A percentile compares a stretch with the other conserved stretches of the same genome.
These are phyloP conservation scores for Rossbeevera mucosa DNA, from an alignment of 768 basidiomycete species.

Conservation along the genomic window DNA sequence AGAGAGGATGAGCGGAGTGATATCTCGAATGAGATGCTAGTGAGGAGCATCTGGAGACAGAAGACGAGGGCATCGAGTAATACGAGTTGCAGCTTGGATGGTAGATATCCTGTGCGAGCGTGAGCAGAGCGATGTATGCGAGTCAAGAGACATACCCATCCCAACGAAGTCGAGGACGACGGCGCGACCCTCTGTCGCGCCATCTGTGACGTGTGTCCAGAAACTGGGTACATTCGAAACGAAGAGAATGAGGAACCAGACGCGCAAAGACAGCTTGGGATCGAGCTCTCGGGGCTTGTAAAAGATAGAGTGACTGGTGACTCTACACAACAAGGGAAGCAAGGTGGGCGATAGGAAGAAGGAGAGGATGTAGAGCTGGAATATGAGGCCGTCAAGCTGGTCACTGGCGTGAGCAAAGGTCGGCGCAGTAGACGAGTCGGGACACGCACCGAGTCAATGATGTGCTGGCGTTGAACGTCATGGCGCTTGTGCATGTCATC, in stretches of 20 bases:
- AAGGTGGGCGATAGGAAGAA: conserved; percentile 74
- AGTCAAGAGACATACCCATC: conserved; percentile 47
- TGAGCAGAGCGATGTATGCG: conserved; percentile 8
- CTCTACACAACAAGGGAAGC: conserved; percentile 36
- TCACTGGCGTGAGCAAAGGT: conserved; percentile 10
- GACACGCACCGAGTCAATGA: conserved; percentile 57
- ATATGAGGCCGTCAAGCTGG: conserved; percentile 66
- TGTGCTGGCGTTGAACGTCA: conserved; percentile 66
- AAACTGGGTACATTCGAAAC: conserved; percentile 55
- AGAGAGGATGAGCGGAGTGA: conserved; percentile 37
- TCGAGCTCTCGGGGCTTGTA: conserved; percentile 65
- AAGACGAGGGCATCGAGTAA: conserved; percentile 66
- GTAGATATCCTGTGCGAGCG: conserved; percentile 42
- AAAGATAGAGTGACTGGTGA: conserved; percentile 61
- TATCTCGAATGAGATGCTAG: conserved; percentile 64
- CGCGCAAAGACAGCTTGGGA: conserved; percentile 58
- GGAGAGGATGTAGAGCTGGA: conserved; percentile 70
- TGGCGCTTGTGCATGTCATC: conserved; percentile 56
- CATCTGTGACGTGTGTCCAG: conserved; percentile 55
- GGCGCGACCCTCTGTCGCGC: conserved; percentile 52
- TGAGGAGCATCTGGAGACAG: conserved; percentile 59
- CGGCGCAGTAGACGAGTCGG: neutral
- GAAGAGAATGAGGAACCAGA: conserved; percentile 58
- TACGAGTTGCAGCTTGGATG: conserved; percentile 64
- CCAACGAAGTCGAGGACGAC: conserved; percentile 78